Base-by-base conservation (phyloP, 768 basidiomycete species). In the Mycena galopus region DNA sequence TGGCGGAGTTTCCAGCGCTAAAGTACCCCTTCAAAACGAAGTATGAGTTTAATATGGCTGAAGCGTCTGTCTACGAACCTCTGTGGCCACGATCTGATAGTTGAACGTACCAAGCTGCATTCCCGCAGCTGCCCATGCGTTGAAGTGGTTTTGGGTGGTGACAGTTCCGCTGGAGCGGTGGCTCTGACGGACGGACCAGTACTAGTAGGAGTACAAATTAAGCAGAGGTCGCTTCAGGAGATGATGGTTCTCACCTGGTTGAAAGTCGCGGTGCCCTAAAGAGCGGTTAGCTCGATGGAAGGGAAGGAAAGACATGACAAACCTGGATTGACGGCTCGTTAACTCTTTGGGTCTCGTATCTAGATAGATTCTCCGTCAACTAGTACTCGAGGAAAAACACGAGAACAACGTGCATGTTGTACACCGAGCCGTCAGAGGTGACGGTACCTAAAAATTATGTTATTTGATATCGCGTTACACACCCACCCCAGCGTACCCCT, bases 61-160 rank as follows among this genome's bases (percentile, higher is more conserved):
- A n/a, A n/a, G n/a, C n/a, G n/a, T n/a, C n/a, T n/a, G n/a, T n/a
- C n/a, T n/a, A n/a, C n/a, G n/a, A n/a, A n/a, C n/a, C n/a, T 82
- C 81, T 19, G 81, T 82, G 17, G 81, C 80, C 67, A 82, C 75
- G 68, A 82, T 82, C 75, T 82, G 81, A 74, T 82, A 81, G 59
- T 77, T 74, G 77, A 76, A 77, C 30, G 78, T 64, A 25, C 81
- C 80, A 7, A 82, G 59, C 6, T 23, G 16, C 75, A 82, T 73
- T 17, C 81, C 81, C 7, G 69, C 35, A 25, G 55, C 51, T 10
- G 47, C 51, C 81, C 81, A 82, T 19, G 81, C 81, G 39, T 79
- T 79, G 73, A 82, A 81, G 78, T 82, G 81, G 78, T 79, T 78
- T 17, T 53, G 50, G 1, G 75, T 77, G 21, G 76, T 76, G 27